Conservation (phyloP, 2,329 filamentous ascomycete species). For the Curvularia verruculosa region DNA sequence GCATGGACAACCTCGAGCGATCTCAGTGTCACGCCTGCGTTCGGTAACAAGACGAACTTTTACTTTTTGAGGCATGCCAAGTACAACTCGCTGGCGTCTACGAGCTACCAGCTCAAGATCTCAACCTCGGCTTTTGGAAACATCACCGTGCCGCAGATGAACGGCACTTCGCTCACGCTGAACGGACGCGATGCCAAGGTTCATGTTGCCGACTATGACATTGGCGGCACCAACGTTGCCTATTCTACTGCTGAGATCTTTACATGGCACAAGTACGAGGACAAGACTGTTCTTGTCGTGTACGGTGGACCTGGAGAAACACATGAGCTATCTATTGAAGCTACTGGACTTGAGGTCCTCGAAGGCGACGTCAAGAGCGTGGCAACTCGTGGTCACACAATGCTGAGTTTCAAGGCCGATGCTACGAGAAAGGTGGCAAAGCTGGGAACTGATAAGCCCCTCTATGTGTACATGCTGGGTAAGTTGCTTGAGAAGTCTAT, state of each 20-base stretch:
- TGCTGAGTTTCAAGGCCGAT: conserved; percentile 63
- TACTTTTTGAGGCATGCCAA: conserved; percentile 70
- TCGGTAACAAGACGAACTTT: conserved; percentile 63
- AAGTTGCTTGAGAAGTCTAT: conserved; percentile 28
- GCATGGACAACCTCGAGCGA: conserved; percentile 50
- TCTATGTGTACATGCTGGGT: conserved; percentile 65
- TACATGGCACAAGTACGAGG: conserved; percentile 69
- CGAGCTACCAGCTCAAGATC: conserved; percentile 68
- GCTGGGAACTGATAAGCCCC: conserved; percentile 48
- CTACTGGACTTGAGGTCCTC: conserved; percentile 44
- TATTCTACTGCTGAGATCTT: conserved; percentile 74
- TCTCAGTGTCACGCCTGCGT: conserved; percentile 67
- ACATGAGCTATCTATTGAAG: conserved; percentile 65
- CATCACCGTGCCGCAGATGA: conserved; percentile 65
- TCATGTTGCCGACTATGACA: conserved; percentile 69
- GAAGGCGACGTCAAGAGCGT: conserved; percentile 52
- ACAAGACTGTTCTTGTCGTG: conserved; percentile 66
- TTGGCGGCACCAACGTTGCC: conserved; percentile 64
- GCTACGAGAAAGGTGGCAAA: conserved; percentile 59
- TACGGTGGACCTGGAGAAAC: conserved; percentile 68
- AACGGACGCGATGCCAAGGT: conserved; percentile 70
- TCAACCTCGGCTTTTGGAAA: conserved; percentile 62
- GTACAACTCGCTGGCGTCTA: conserved; percentile 64
- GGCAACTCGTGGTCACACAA: conserved; percentile 53
- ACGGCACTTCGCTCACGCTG: conserved; percentile 60